Evolutionary conservation across 768 basidiomycete species (phyloP).

Genomic region (Epithele typhae): DNA sequence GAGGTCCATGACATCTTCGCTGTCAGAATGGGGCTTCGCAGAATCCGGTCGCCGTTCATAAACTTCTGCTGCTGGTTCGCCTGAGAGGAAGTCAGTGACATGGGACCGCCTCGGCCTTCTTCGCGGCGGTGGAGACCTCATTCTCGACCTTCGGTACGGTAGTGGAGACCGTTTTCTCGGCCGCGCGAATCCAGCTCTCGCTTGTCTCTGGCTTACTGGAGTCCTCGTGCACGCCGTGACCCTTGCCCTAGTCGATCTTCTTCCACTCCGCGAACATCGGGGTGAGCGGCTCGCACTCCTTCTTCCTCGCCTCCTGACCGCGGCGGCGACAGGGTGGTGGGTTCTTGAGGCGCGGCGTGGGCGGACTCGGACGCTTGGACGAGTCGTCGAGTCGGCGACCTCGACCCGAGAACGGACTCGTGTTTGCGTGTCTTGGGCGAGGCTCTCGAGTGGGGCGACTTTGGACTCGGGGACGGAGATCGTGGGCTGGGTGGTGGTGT

Average conservation of each 20-base stretch:
- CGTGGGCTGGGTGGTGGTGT: conserved; percentile 69
- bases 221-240: conserved; percentile 72
- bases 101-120: no score
- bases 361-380: conserved; percentile 27
- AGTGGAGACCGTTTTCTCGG: conserved; percentile 51
- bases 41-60: conserved; percentile 29
- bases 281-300: conserved; percentile 47
- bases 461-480: conserved; percentile 70
- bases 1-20: conserved; percentile 67
- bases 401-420: conserved; percentile 36
- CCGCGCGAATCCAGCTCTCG: conserved; percentile 56
- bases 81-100: conserved; percentile 24
- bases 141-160: conserved; percentile 34
- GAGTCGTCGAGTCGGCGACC: conserved; percentile 26
- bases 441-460: conserved; percentile 58
- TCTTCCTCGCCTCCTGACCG: conserved; percentile 29
- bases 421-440: conserved; percentile 48
- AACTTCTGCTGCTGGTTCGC: conserved; percentile 32
- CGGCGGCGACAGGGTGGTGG: conserved; percentile 18
- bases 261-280: conserved; percentile 71
- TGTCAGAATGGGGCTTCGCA: conserved; percentile 26
- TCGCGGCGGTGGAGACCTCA: no score
- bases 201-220: conserved; percentile 81
- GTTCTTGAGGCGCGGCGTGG: conserved; percentile 21
- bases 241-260: conserved; percentile 72